Conservation (phyloP, 1,139 yeast genomes). For the Pichia sp. region DNA sequence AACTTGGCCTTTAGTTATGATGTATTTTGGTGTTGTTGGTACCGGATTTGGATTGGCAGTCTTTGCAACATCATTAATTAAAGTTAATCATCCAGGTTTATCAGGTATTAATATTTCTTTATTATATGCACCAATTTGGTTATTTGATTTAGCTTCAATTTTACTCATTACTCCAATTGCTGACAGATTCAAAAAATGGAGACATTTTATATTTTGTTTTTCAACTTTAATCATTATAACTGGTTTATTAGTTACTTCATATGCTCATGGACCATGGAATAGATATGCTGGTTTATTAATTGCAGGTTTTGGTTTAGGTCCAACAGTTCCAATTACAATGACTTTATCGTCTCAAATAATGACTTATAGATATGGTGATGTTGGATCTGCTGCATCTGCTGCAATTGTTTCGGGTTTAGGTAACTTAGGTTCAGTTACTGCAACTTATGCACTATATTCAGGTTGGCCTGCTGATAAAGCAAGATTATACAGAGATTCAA, state of each 20-base stretch:
- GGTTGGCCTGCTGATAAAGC: conserved; percentile 81
- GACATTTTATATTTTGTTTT: conserved; percentile 56
- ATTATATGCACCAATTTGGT: conserved; percentile 85
- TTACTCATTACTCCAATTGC: conserved; percentile 72
- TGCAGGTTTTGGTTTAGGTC: conserved; percentile 83
- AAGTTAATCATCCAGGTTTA: conserved; percentile 55
- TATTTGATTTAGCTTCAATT: conserved; percentile 78
- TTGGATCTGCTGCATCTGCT: conserved; percentile 76
- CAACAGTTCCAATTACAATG: conserved; percentile 87
- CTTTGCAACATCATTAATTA: conserved; percentile 77
- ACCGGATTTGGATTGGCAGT: conserved; percentile 82
- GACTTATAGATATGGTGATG: conserved; percentile 66
- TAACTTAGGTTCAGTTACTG: conserved; percentile 76
- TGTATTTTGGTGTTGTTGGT: conserved; percentile 92
- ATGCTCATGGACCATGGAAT: conserved; percentile 67
- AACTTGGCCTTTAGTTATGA: conserved; percentile 73
- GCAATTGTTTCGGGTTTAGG: conserved; percentile 85
- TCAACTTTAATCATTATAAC: conserved; percentile 62
- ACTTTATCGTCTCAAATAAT: conserved; percentile 80
- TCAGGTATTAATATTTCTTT: conserved; percentile 66
- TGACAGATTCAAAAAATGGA: conserved; percentile 52
- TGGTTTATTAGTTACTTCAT: conserved; percentile 73
- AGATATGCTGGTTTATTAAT: conserved; percentile 74
- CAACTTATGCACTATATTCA: conserved; percentile 75
- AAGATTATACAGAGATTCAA: conserved; percentile 59